Evolutionary conservation across 768 basidiomycete species (phyloP), one percentile per base, ranked within the genome.

Genomic region (Mycena olivaceomarginata): DNA sequence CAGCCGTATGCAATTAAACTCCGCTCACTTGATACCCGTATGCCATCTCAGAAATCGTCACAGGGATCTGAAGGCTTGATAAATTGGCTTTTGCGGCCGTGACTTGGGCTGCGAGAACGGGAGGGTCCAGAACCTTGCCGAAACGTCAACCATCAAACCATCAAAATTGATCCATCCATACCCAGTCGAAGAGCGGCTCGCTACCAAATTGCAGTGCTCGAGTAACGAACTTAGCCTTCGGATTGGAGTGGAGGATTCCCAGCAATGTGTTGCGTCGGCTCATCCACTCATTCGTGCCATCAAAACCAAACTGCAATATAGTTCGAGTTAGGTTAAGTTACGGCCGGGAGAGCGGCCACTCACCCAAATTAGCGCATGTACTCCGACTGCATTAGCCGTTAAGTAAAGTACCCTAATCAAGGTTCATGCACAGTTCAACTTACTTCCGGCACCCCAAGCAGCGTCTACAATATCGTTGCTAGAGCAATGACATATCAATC

Each of bases 341-440:
- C 70, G 39, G 20, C 56, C 20, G 53, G 37, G 45, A n/a, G 22
- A 43, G 62, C 39, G 15, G n/a, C 22, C 65, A 67, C 89, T 79
- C 81, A 94, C 94, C 94, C 94, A 95, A 76, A 95, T 91, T 22
- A 95, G 85, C 18, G 93, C 93, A 76, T 95, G 94, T 7, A 95
- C 92, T 59, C 94, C 94, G 39, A 95, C 83, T 79, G 65, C n/a
- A 65, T 69, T 63, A 60, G 18, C 18, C 37, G 41, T 41, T 72
- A 22, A 72, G 67, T 62, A 41, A 45, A 45, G n/a, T 25, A 25
- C 25, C 12, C n/a, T 20, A 39, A 22, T 1, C 20, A 6, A 31
- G 7, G n/a, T 45, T 20, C n/a, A 69, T 41, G 18, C 48, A 48
- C 7, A 16, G 25, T 53, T 39, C 2, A 64, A 72, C 78, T 70